Evolutionary conservation across 2,329 filamentous ascomycete genomes (phyloP), one percentile per base, ranked within the genome.

Genomic region (Pseudogymnoascus sp.): DNA sequence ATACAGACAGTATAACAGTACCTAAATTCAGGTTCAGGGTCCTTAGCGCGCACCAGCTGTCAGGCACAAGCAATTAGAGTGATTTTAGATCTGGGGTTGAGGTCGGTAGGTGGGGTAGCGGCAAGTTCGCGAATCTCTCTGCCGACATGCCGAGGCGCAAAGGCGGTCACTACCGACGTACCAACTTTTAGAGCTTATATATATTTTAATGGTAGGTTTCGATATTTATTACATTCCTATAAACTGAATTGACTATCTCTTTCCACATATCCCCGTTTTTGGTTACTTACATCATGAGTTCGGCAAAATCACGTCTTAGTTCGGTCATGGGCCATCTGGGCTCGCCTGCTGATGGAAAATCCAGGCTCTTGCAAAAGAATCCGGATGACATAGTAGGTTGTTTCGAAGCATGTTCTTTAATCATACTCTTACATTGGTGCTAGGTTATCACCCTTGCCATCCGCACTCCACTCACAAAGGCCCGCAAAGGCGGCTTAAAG

Each of bases 401-500:
- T 37, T 21, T 49, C 12, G 59, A 49, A 61, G 41, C 31, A 16
- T 29, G 10, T 10, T 21, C 33, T n/a, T 96, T 90, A 65, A 97
- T 55, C 10, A 33, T 6, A 55, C 61, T 60, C 58, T 26, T 41
- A 49, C 35, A 14, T 4, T 59, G 12, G 14, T 19, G 7, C 8
- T 21, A 71, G 68, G 93, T 97, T 70, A 86, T 97, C 65, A 97
- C 93, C 63, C 90, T 89, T 69, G 90, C 90, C 66, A 89, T 96
- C 72, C 90, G 93, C 70, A 96, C 91, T 16, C 85, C 93, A 71
- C 86, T 97, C 76, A 96, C 91, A 68, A 94, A 91, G 77, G 92
- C 91, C 68, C 91, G 91, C 72, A 92, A 92, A 78, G 93, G 93
- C 68, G 88, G 86, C 62, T 92, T 97, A 82, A 97, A 97, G 81